A percentile compares a stretch with the other conserved stretches of the same genome.
Conservation (phyloP, 495 filamentous ascomycete species). For the Talaromyces proteolyticus region DNA sequence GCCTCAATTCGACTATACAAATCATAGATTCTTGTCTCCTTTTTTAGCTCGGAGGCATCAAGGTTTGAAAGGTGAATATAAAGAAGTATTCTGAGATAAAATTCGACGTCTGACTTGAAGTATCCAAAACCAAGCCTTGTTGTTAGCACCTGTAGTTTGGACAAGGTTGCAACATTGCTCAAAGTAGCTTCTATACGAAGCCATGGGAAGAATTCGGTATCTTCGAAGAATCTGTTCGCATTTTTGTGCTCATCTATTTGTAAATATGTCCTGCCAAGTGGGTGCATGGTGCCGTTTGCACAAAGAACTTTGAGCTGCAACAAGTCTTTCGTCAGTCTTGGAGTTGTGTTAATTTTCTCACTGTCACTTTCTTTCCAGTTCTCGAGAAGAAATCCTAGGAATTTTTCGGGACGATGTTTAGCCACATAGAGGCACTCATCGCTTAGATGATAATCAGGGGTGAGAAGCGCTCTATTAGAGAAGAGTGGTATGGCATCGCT, state of each 20-base stretch:
- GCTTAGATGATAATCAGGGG: constrained; percentile 10
- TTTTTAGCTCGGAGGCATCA: background rate
- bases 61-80: constrained; percentile 2
- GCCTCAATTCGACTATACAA: constrained; percentile 9
- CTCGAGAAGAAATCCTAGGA: constrained; percentile 18
- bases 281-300: constrained; percentile 6
- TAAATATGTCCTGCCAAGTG: constrained; percentile 12
- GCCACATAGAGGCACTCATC: constrained; percentile 18
- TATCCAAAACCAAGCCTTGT: constrained; percentile 7
- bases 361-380: constrained; percentile 9
- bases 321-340: background rate
- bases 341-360: background rate
- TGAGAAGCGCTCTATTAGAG: background rate
- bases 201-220: constrained; percentile 19
- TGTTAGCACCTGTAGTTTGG: background rate
- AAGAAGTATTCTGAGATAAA: constrained; percentile 6
- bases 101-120: constrained; percentile 9
- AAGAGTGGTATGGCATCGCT: constrained; percentile 5
- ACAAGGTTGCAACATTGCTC: background rate
- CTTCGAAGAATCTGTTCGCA: constrained; percentile 10
- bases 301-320: constrained; percentile 8
- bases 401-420: constrained; percentile 14
- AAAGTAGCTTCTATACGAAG: constrained; percentile 7
- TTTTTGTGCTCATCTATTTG: constrained; percentile 7
- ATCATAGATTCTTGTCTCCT: constrained; percentile 10